Evolutionary conservation across 2,329 filamentous ascomycete genomes (phyloP).

Genomic region (Chaetomiaceae sp.): DNA sequence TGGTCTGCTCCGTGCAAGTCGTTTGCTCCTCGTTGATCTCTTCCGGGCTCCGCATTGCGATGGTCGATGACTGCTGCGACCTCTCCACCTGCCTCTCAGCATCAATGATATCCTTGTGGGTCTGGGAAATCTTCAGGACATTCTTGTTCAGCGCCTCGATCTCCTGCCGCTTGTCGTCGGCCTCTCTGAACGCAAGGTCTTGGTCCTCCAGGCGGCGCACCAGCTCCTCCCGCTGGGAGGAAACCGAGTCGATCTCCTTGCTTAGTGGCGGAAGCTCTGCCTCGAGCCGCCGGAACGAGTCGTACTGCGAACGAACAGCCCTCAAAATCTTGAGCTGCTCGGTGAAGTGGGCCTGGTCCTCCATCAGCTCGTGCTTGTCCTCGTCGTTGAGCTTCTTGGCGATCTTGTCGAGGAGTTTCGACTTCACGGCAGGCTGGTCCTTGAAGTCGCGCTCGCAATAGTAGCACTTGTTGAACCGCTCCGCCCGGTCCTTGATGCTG

Average conservation of each 20-base stretch:
- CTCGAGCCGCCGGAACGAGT: constrained; percentile 67
- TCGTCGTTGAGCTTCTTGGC: constrained; percentile 59
- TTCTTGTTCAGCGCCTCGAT: constrained; percentile 73
- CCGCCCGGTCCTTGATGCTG: constrained; percentile 61
- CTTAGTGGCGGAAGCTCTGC: constrained; percentile 67
- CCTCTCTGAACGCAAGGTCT: constrained; percentile 62
- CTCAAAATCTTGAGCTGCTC: constrained; percentile 56
- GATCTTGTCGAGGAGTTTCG: constrained; percentile 63
- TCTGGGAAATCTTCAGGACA: constrained; percentile 69
- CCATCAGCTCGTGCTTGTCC: constrained; percentile 50
- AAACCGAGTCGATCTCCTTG: constrained; percentile 49
- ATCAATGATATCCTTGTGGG: constrained; percentile 64
- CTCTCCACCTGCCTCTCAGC: constrained; percentile 70
- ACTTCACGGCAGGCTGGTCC: constrained; percentile 55
- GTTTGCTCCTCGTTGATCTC: constrained; percentile 78
- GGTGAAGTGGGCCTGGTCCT: constrained; percentile 57
- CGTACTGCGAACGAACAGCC: constrained; percentile 62
- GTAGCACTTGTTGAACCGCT: constrained; percentile 67
- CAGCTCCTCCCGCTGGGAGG: constrained; percentile 57
- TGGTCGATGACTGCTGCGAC: constrained; percentile 64
- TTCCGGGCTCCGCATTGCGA: constrained; percentile 65
- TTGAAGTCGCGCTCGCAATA: constrained; percentile 70
- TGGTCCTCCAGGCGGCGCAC: constrained; percentile 61
- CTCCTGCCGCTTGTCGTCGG: constrained; percentile 48
- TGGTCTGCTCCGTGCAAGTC: constrained; percentile 61